These are phyloP conservation scores for Trichoderma atroviride DNA, from an alignment of 2,329 filamentous ascomycete species.

Conservation along the genomic window DNA sequence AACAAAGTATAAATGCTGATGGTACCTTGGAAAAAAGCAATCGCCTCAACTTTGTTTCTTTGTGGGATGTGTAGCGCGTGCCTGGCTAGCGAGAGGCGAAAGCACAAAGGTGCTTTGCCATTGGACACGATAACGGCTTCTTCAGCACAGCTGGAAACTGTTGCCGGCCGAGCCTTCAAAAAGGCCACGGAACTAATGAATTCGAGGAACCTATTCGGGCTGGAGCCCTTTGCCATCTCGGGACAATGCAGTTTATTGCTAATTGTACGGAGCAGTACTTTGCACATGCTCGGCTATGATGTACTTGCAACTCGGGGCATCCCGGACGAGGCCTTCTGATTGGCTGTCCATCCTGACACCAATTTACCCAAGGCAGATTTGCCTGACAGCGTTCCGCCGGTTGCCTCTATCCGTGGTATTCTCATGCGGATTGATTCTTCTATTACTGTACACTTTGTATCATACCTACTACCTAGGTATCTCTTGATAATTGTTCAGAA, in stretches of 20 bases:
- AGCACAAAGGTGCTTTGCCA: neutral
- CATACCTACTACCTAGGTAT: too few relatives aligned
- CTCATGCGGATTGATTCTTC: neutral
- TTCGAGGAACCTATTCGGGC: neutral
- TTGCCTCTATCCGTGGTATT: neutral
- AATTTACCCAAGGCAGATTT: neutral
- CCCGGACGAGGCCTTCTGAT: neutral
- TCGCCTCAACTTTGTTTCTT: neutral
- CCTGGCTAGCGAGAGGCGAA: neutral
- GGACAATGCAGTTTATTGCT: neutral
- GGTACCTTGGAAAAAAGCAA: slow-evolving; percentile 3
- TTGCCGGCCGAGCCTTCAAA: neutral
- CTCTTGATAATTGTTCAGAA: neutral
- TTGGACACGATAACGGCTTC: neutral
- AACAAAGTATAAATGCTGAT: neutral
- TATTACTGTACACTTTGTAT: neutral
- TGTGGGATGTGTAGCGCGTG: neutral
- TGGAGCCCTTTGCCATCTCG: neutral
- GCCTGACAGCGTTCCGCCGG: neutral
- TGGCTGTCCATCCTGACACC: neutral
- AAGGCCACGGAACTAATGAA: neutral
- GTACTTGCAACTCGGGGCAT: neutral
- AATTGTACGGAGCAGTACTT: neutral
- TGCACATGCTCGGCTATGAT: slow-evolving; percentile 1
- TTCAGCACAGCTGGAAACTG: neutral